These are phyloP conservation scores for Aristolochia californica DNA, from an alignment of 164 flowering plant genomes.

Conservation along the genomic window DNA sequence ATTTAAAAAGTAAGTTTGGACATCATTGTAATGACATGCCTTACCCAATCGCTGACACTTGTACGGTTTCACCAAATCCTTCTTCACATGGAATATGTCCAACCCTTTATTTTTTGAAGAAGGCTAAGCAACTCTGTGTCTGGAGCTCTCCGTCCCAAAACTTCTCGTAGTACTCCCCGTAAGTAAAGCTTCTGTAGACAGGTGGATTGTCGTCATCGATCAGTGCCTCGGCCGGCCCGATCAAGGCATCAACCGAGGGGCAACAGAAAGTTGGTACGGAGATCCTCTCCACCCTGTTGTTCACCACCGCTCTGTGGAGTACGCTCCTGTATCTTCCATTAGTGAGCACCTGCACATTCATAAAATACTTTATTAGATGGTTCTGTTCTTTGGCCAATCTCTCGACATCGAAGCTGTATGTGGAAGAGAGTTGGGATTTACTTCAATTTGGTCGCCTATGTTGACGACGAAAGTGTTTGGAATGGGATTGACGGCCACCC, in stretches of 20 bases:
- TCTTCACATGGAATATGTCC: too few species aligned
- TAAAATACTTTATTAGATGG: too few species aligned
- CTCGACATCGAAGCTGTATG: too few species aligned
- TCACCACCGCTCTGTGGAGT: slow-evolving; percentile 54
- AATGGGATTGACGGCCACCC: slow-evolving; percentile 55
- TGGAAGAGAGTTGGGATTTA: too few species aligned
- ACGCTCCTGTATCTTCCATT: slow-evolving; percentile 56
- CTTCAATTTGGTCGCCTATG: slow-evolving; percentile 71
- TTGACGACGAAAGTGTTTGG: slow-evolving; percentile 55
- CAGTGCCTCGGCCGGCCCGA: slow-evolving; percentile 30
- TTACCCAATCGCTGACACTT: too few species aligned
- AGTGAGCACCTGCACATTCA: slow-evolving; percentile 49
- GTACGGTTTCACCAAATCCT: too few species aligned
- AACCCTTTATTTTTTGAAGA: slow-evolving; percentile 20
- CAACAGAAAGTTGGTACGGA: slow-evolving; percentile 54
- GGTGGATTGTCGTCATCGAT: slow-evolving; percentile 24
- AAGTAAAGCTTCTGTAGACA: slow-evolving; percentile 27
- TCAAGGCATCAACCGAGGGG: slow-evolving; percentile 40
- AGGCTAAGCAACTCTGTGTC: slow-evolving; percentile 25
- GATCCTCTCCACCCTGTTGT: slow-evolving; percentile 34
- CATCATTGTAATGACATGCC: too few species aligned
- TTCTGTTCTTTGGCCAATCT: too few species aligned
- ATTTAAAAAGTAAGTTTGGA: too few species aligned
- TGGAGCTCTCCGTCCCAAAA: slow-evolving; percentile 43
- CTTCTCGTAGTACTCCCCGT: slow-evolving; percentile 25